Evolutionary conservation across 805 yeast genomes (phyloP).

Genomic region (Torulaspora delbrueckii): DNA sequence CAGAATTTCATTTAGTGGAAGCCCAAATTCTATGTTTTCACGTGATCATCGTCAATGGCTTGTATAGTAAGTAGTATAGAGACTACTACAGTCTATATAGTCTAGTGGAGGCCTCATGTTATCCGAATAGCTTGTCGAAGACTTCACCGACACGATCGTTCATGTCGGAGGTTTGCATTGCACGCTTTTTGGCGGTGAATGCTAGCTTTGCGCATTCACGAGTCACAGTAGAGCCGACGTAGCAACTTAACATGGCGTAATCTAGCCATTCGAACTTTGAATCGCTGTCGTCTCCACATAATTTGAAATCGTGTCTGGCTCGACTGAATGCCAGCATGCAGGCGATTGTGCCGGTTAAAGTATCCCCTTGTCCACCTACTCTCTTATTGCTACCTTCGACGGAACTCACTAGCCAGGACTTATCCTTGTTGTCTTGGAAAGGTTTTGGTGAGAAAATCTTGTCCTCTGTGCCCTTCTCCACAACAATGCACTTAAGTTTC

Average conservation of each 20-base stretch:
- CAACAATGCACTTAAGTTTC: conserved; percentile 27
- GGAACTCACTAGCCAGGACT: conserved; percentile 42
- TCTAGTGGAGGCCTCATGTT: neutral
- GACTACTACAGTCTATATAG: neutral
- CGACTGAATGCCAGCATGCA: conserved; percentile 76
- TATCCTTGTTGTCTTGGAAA: conserved; percentile 14
- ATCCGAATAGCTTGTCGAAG: conserved; percentile 43
- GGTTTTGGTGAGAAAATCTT: conserved; percentile 46
- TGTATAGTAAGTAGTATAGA: neutral
- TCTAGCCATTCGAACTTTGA: conserved; percentile 33
- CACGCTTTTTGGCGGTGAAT: conserved; percentile 57
- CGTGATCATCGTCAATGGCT: neutral
- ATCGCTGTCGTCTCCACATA: conserved; percentile 49
- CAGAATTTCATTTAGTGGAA: neutral
- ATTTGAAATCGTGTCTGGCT: conserved; percentile 50
- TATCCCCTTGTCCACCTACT: conserved; percentile 97
- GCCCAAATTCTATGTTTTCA: neutral
- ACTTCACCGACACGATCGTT: conserved; percentile 64
- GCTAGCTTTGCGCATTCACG: conserved; percentile 63
- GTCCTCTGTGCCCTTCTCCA: conserved; percentile 72
- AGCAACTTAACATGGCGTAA: conserved; percentile 51
- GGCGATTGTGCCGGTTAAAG: conserved; percentile 80
- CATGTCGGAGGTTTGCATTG: conserved; percentile 82
- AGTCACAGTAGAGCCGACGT: conserved; percentile 65
- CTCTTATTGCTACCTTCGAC: conserved; percentile 66